Evolutionary conservation across 2,329 filamentous ascomycete species (phyloP).

Genomic region (Acrodontium crateriforme): DNA sequence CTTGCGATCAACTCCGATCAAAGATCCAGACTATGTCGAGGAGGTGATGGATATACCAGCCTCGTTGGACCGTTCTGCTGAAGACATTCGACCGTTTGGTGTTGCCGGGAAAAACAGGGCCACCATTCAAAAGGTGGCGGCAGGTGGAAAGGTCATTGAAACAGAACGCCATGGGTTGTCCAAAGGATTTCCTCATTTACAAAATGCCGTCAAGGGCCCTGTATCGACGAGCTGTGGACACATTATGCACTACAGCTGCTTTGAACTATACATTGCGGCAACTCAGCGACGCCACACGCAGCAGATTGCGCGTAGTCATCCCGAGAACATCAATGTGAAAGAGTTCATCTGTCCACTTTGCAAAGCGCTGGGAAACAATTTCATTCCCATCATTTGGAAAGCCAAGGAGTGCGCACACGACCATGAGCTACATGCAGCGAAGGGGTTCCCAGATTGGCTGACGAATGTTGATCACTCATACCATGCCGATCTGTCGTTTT

Average conservation of each 20-base stretch:
- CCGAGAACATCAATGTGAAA: constrained; percentile 61
- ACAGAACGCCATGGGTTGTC: constrained; percentile 72
- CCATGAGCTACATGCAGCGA: constrained; percentile 39
- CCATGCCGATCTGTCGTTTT: constrained; percentile 31
- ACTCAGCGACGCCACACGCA: constrained; percentile 72
- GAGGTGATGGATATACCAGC: constrained; percentile 67
- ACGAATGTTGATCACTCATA: constrained; percentile 37
- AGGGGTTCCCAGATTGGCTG: constrained; percentile 56
- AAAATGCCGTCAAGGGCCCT: constrained; percentile 49
- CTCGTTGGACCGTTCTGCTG: constrained; percentile 74
- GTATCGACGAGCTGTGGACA: constrained; percentile 89
- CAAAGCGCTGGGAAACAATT: constrained; percentile 90
- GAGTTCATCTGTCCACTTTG: constrained; percentile 96
- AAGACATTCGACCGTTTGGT: constrained; percentile 74
- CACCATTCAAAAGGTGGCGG: constrained; percentile 60
- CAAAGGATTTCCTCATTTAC: constrained; percentile 66
- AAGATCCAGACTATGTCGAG: constrained; percentile 68
- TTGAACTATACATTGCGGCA: constrained; percentile 78
- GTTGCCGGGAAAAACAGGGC: constrained; percentile 77
- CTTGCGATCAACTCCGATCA: constrained; percentile 70
- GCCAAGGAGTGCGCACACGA: constrained; percentile 72
- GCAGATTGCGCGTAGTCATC: constrained; percentile 89
- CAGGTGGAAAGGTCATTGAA: constrained; percentile 55
- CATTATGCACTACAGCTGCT: constrained; percentile 96
- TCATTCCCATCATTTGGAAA: constrained; percentile 91